Evolutionary conservation across 768 basidiomycete species (phyloP), one percentile per base, ranked within the genome.

Genomic region (Termitomyces sp.): DNA sequence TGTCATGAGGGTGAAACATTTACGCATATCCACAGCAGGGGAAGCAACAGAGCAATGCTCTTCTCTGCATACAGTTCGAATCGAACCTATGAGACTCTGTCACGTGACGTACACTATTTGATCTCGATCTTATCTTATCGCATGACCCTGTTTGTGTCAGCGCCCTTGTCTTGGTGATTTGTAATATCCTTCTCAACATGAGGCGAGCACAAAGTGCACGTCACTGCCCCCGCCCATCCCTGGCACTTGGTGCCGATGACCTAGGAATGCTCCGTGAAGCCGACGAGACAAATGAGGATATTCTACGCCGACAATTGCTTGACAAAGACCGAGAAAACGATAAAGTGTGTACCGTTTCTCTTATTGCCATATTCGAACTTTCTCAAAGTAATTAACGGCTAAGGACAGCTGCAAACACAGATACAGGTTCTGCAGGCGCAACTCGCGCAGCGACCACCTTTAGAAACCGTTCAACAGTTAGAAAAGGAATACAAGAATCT

Each of bases 401-500:
- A 47, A 32, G 43, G 14, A 14, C 57, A 91, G 91, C 76, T 92
- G 11, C 81, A 83, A 69, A 77, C 82, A 5, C 85, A 86, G 59
- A 80, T 92, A 36, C 79, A 86, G 60, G 57, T 79, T 17, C 79
- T 93, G 37, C 86, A 91, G 68, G 80, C 79, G 0, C 86, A 88
- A 62, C 82, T 92, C 5, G 77, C 83, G 0, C 77, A 85, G 56
- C 80, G 91, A 12, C 91, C 91, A 12, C 85, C 91, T 5, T 61
- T 87, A 42, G 89, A 92, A 63, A 75, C 75, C 0, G 77, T 93
- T 32, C 86, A 90, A 61, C 80, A 79, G 40, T 72, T 92, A 37
- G 79, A 88, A 71, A 86, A 84, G 67, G 92, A 93, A 65, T 86
- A 86, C 67, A 85, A 85, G 66, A 88, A 89, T 60, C 76, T 92